Evolutionary conservation across 129 eudicot species (phyloP).

Genomic region (Cynara cardunculus): DNA sequence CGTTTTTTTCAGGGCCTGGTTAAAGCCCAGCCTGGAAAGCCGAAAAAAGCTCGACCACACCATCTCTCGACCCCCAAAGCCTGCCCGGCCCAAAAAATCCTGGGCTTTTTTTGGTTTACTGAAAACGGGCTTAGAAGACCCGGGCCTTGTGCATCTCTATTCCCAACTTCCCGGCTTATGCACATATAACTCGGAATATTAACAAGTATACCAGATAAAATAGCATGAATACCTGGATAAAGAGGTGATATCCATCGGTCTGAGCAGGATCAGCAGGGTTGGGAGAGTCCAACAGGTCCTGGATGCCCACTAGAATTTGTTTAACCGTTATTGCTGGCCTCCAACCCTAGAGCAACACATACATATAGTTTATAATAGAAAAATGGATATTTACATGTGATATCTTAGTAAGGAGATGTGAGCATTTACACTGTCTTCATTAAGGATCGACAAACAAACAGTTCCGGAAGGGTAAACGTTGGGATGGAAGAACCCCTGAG

Average conservation of each 20-base stretch:
- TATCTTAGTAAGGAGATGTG: neutral
- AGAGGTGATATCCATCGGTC: constrained; percentile 84
- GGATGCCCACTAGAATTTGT: constrained; percentile 90
- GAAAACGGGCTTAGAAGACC: no score
- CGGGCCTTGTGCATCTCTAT: neutral
- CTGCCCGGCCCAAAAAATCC: neutral
- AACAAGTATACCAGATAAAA: neutral
- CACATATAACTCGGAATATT: neutral
- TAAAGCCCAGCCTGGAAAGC: neutral
- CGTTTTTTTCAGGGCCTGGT: no score
- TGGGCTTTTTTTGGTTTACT: neutral
- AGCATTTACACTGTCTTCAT: constrained; percentile 82
- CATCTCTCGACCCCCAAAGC: neutral
- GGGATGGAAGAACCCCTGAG: constrained; percentile 83
- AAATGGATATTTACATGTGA: neutral
- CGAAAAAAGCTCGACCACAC: neutral
- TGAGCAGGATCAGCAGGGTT: constrained; percentile 91
- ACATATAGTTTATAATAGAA: neutral
- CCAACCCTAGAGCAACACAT: constrained; percentile 57
- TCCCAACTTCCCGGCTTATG: neutral
- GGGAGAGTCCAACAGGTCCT: constrained; percentile 85
- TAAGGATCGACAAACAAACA: constrained; percentile 85
- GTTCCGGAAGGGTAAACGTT: constrained; percentile 96
- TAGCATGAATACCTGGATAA: constrained; percentile 61
- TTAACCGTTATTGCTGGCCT: constrained; percentile 94